These are phyloP conservation scores for Neurospora sp. DNA, from an alignment of 495 filamentous ascomycete species.

Conservation along the genomic window DNA sequence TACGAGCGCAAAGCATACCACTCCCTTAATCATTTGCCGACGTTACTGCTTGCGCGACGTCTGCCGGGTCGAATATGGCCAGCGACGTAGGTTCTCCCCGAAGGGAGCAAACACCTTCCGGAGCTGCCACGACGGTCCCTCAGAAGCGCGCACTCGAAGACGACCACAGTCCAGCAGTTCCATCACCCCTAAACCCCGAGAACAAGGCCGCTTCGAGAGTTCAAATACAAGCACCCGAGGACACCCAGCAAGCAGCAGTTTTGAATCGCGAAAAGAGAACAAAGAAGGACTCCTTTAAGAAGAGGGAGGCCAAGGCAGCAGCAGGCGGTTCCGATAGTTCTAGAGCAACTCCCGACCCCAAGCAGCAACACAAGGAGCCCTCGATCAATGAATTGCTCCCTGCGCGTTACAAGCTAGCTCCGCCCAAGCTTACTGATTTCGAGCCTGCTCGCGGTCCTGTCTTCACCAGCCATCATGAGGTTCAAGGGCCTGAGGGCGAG, in stretches of 20 bases:
- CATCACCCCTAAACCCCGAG: constrained; percentile 56
- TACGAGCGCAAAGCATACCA: neutral
- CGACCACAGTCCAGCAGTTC: constrained; percentile 46
- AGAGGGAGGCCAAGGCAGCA: constrained; percentile 61
- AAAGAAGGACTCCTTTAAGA: constrained; percentile 68
- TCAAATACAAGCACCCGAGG: constrained; percentile 26
- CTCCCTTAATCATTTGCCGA: neutral
- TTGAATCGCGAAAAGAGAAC: constrained; percentile 40
- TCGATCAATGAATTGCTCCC: constrained; percentile 34
- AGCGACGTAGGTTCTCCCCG: constrained; percentile 26
- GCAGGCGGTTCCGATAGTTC: constrained; percentile 33
- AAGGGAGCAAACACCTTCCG: constrained; percentile 32
- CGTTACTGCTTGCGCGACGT: neutral
- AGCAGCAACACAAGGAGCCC: constrained; percentile 43
- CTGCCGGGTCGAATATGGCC: constrained; percentile 20
- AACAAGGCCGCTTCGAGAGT: constrained; percentile 18
- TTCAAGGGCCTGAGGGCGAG: constrained; percentile 31
- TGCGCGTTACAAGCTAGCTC: constrained; percentile 47
- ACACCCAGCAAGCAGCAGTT: constrained; percentile 25
- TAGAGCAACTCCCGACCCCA: constrained; percentile 46
- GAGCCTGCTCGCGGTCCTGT: constrained; percentile 46
- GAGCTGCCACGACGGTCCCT: constrained; percentile 39
- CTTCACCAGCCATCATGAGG: constrained; percentile 41
- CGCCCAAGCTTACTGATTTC: constrained; percentile 48
- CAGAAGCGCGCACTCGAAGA: constrained; percentile 48